Percentiles rank a stretch among this genome's conserved stretches.
phyloP scores from a whole-genome alignment of 306 rosid genomes.

The Rosa chinensis region DNA sequence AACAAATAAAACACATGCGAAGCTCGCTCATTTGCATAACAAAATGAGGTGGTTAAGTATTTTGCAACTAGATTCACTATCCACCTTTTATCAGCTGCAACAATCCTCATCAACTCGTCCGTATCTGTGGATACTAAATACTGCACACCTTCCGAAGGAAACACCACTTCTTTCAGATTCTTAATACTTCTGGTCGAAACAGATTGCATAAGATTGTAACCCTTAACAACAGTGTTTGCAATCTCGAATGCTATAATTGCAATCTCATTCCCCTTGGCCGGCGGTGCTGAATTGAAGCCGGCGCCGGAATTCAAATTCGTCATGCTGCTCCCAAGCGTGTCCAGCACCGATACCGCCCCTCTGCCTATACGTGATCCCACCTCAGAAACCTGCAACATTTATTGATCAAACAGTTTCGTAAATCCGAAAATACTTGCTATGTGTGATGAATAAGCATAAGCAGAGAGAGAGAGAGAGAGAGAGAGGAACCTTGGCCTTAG shows the following conservation, averaged over 20 bases:
- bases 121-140: slow-evolving; percentile 68
- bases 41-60: slow-evolving; percentile 14
- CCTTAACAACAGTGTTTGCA: slow-evolving; percentile 86
- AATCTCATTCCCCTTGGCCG: slow-evolving; percentile 69
- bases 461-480: background rate
- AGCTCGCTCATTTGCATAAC: slow-evolving; percentile 19
- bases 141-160: slow-evolving; percentile 64
- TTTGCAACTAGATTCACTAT: slow-evolving; percentile 18
- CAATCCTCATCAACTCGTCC: slow-evolving; percentile 58
- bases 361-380: slow-evolving; percentile 73
- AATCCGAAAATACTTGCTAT: too few species aligned
- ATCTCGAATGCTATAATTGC: slow-evolving; percentile 77
- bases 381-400: slow-evolving; percentile 66
- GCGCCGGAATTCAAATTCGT: slow-evolving; percentile 59
- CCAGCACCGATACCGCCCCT: slow-evolving; percentile 80
- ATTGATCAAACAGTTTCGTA: too few species aligned
- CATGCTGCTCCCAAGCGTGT: slow-evolving; percentile 96
- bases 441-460: background rate
- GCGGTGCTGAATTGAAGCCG: slow-evolving; percentile 60
- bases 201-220: slow-evolving; percentile 71
- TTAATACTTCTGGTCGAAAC: slow-evolving; percentile 54
- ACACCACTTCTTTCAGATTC: slow-evolving; percentile 68
- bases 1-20: slow-evolving; percentile 10
- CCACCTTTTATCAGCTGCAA: slow-evolving; percentile 81
- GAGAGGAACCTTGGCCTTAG: slow-evolving; percentile 66